Percentiles rank a stretch among this genome's conserved stretches.
These are phyloP conservation scores for Seminavis robusta DNA, from an alignment of 108 stramenopile genomes.

Conservation along the genomic window DNA sequence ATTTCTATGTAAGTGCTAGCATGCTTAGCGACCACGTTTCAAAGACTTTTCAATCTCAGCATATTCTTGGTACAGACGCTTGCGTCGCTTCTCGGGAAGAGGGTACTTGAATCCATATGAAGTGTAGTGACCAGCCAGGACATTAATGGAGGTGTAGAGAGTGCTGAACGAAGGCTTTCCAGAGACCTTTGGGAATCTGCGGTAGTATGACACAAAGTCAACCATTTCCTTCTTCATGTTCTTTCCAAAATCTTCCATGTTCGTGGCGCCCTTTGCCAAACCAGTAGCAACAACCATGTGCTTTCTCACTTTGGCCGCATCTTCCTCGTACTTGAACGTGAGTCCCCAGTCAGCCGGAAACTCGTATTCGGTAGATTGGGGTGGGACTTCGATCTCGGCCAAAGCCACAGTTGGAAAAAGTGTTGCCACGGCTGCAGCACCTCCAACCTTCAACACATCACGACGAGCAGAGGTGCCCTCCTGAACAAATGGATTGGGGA, in stretches of 20 bases:
- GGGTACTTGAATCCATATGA: constrained; percentile 98
- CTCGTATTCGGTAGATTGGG: constrained; percentile 59
- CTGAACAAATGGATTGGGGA: not conserved
- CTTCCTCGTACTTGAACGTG: constrained; percentile 87
- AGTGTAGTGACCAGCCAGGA: constrained; percentile 96
- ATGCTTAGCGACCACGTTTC: constrained; percentile 71
- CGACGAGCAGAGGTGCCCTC: constrained; percentile 47
- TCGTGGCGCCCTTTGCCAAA: constrained; percentile 84
- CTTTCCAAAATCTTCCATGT: constrained; percentile 90
- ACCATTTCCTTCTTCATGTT: constrained; percentile 97
- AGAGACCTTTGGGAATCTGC: constrained; percentile 85
- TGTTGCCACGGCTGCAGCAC: constrained; percentile 19
- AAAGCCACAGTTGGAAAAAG: constrained; percentile 28
- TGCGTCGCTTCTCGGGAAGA: constrained; percentile 96
- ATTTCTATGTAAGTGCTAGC: too few species aligned
- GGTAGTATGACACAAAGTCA: constrained; percentile 93
- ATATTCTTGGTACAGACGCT: constrained; percentile 96
- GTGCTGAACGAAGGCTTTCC: constrained; percentile 94
- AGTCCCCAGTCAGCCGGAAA: constrained; percentile 89
- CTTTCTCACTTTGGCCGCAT: constrained; percentile 84
- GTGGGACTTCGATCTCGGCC: constrained; percentile 73
- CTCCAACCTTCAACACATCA: constrained; percentile 58
- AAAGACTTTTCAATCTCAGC: constrained; percentile 91
- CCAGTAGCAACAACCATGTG: constrained; percentile 90
- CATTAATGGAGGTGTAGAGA: constrained; percentile 94